Conservation (phyloP, 352 stramenopile species). For the Globisporangium rhizosaccharum region DNA sequence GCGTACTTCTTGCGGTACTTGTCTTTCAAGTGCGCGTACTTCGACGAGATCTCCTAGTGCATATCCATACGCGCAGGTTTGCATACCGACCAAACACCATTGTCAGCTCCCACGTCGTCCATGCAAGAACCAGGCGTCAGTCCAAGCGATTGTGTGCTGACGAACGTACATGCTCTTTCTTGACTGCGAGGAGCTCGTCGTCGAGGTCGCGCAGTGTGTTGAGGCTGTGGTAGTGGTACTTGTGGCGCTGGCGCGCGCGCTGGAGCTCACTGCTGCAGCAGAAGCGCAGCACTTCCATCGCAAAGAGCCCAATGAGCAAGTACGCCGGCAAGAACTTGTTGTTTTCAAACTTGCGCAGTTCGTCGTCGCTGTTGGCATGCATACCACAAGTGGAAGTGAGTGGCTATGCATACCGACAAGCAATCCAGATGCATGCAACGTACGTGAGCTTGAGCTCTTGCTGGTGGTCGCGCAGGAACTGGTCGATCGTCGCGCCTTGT, state of each 20-base stretch:
- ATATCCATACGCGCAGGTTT: neutral
- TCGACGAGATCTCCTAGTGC: conserved; percentile 56
- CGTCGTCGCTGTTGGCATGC: conserved; percentile 18
- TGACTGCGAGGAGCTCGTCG: conserved; percentile 57
- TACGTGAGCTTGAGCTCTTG: conserved; percentile 62
- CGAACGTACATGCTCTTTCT: conserved; percentile 54
- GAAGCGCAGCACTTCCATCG: conserved; percentile 75
- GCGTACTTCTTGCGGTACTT: conserved; percentile 79
- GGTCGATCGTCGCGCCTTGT: conserved; percentile 53
- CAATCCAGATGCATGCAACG: neutral
- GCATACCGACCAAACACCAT: no score
- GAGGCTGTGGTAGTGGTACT: conserved; percentile 62
- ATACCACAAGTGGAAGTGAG: neutral
- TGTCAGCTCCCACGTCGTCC: no score
- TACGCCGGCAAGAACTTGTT: conserved; percentile 78
- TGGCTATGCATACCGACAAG: neutral
- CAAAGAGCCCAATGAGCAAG: conserved; percentile 51
- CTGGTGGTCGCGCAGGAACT: conserved; percentile 67
- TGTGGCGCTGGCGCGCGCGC: conserved; percentile 38
- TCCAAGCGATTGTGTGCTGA: no score
- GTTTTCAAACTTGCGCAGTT: conserved; percentile 50
- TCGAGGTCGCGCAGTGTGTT: conserved; percentile 56
- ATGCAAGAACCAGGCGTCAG: no score
- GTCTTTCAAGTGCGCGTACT: conserved; percentile 66
- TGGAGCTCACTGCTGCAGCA: conserved; percentile 63